Evolutionary conservation across 2,329 filamentous ascomycete species (phyloP).

Genomic region (Fusarium coffeatum): DNA sequence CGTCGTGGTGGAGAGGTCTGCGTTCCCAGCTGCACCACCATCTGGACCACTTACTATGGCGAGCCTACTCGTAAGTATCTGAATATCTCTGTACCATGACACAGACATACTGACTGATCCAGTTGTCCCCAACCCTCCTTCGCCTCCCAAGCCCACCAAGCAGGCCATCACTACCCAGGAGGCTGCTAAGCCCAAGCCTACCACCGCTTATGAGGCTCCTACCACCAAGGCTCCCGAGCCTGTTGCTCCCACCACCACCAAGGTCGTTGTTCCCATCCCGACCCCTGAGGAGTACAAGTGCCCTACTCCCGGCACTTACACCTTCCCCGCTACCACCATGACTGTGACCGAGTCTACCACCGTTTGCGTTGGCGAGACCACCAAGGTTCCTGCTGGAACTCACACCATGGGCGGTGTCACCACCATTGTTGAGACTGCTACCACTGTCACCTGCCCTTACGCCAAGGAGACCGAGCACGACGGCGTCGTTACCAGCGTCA

Average conservation of each 20-base stretch:
- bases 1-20: constrained; percentile 65
- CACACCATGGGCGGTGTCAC: constrained; percentile 79
- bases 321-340: constrained; percentile 78
- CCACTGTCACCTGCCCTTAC: constrained; percentile 77
- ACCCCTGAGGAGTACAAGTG: constrained; percentile 65
- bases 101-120: constrained; percentile 34
- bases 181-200: constrained; percentile 26
- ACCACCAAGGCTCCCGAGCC: constrained; percentile 31
- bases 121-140: constrained; percentile 57
- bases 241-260: constrained; percentile 46
- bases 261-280: constrained; percentile 61
- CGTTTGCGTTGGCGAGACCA: constrained; percentile 72
- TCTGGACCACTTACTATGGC: constrained; percentile 77
- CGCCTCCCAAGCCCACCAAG: constrained; percentile 37
- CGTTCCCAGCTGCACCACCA: constrained; percentile 74
- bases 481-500: constrained; percentile 71
- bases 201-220: constrained; percentile 20
- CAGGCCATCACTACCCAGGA: constrained; percentile 29
- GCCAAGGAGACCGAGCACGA: constrained; percentile 71
- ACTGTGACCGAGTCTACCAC: constrained; percentile 75
- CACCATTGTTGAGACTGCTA: constrained; percentile 73
- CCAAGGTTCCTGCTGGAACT: constrained; percentile 70
- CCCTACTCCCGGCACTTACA: constrained; percentile 78
- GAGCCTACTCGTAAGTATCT: constrained; percentile 69
- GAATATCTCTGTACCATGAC: not conserved